Base-by-base conservation (phyloP, 768 basidiomycete species). In the Guyanaporus albipodus region DNA sequence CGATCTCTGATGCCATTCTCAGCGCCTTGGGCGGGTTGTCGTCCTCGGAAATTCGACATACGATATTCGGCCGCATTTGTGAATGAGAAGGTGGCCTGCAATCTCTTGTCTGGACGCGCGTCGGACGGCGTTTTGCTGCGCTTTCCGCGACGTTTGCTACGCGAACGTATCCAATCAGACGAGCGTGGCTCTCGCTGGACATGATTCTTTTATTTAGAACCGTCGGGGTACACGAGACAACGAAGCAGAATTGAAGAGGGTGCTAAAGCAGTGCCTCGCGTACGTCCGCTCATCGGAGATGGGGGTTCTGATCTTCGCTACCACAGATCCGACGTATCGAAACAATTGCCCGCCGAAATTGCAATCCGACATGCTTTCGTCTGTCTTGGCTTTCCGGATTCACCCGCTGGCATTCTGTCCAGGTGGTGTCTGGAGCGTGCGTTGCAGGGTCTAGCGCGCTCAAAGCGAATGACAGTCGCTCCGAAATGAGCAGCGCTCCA, bases 1-100 rank as follows among this genome's bases (percentile, higher is more conserved):
- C 24, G 52, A 49, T 50, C 38, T 23, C 17, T 29, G 40, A 29
- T 31, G 18, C 38, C 23, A 40, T 52, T 49, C 49, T 46, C 41
- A 37, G 28, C 4, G 23, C 26, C 47, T 43, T 40, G 43, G 29
- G 35, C 6, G 14, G 12, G 28, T 42, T 27, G 22, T 56, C 39
- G 23, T 49, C 61, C 58, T 63, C 61, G 60, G 60, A 61, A 55
- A 62, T 61, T 46, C 44, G 33, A 36, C 22, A 15, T 41, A 43
- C 29, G 38, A 39, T 39, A 34, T 38, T 44, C 44, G 46, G 50
- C 43, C 45, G 29, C 18, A 44, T 46, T 58, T 49, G 31, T 44
- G 29, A 42, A 35, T 50, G 50, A 38, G 26, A 22, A 32, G 39
- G 28, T 21, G 41, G 37, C 36, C 29, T 22, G 17, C 22, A 31